A percentile compares a stretch with the other conserved stretches of the same genome.
These are phyloP conservation scores for Priceomyces haplophilus DNA, from an alignment of 805 yeast species.

Conservation along the genomic window DNA sequence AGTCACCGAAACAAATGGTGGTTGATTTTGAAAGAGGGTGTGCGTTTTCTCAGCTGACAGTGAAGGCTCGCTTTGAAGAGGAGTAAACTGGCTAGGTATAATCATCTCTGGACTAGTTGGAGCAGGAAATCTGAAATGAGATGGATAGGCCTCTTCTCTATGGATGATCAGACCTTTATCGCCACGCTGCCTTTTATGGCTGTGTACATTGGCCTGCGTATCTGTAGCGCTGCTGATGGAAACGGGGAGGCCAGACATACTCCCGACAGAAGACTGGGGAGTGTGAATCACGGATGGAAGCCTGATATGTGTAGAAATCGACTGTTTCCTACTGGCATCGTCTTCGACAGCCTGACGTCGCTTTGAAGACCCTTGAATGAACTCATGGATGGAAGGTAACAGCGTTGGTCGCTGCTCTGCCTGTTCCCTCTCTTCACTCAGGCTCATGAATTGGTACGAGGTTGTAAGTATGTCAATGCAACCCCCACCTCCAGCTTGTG, in stretches of 20 bases:
- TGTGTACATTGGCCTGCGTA: background rate
- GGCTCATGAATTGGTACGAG: background rate
- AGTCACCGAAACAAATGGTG: background rate
- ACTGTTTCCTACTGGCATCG: background rate
- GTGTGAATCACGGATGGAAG: constrained; percentile 5
- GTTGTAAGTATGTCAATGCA: background rate
- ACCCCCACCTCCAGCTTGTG: background rate
- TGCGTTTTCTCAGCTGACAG: background rate
- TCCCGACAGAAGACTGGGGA: constrained; percentile 4
- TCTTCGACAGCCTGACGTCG: background rate
- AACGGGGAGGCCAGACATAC: background rate
- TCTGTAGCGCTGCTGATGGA: background rate
- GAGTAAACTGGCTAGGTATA: background rate
- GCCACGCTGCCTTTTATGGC: background rate
- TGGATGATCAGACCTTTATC: background rate
- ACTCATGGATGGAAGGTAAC: constrained; percentile 2
- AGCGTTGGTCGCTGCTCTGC: background rate
- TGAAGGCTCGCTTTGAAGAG: background rate
- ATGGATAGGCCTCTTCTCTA: background rate
- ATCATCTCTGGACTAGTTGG: background rate
- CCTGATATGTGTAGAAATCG: background rate
- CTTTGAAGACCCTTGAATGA: background rate
- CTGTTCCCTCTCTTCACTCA: constrained; percentile 3
- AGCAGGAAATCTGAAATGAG: background rate
- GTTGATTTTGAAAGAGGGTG: background rate